phyloP scores from a whole-genome alignment of 495 filamentous ascomycete species.

The Astrothelium macrocarpum region DNA sequence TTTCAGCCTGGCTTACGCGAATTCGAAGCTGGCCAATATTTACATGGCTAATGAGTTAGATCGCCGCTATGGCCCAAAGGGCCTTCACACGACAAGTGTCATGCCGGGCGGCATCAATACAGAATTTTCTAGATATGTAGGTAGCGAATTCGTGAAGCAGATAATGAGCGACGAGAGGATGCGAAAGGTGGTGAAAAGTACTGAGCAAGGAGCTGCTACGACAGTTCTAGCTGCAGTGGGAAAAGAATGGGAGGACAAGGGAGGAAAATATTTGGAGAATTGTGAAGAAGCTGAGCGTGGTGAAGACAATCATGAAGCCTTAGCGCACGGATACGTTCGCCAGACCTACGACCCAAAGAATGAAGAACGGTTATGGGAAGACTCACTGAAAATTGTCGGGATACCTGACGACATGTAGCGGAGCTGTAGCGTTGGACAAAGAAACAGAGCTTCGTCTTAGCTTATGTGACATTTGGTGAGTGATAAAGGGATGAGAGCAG shows the following conservation, averaged over 20 bases:
- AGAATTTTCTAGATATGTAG: constrained; percentile 7
- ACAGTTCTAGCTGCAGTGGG: constrained; percentile 25
- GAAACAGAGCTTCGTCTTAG: no score
- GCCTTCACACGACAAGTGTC: constrained; percentile 18
- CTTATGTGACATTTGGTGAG: no score
- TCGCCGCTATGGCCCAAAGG: constrained; percentile 20
- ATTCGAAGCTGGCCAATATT: constrained; percentile 25
- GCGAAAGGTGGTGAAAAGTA: constrained; percentile 15
- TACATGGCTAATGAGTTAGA: constrained; percentile 27
- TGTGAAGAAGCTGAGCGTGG: constrained; percentile 22
- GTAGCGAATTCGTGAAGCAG: constrained; percentile 7
- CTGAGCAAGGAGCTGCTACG: constrained; percentile 29
- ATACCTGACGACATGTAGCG: constrained; percentile 21
- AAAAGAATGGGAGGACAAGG: constrained; percentile 20
- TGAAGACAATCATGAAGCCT: constrained; percentile 11
- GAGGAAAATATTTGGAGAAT: constrained; percentile 26
- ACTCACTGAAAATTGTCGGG: constrained; percentile 37
- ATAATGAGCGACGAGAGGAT: constrained; percentile 5
- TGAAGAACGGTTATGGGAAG: constrained; percentile 38
- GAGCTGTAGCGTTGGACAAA: no score
- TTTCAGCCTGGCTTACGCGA: constrained; percentile 26
- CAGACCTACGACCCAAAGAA: constrained; percentile 32
- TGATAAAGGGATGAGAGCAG: no score
- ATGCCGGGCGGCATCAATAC: constrained; percentile 24
- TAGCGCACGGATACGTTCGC: constrained; percentile 24